Conservation (phyloP, 345 rosid species). For the Chamaenerion angustifolium region DNA sequence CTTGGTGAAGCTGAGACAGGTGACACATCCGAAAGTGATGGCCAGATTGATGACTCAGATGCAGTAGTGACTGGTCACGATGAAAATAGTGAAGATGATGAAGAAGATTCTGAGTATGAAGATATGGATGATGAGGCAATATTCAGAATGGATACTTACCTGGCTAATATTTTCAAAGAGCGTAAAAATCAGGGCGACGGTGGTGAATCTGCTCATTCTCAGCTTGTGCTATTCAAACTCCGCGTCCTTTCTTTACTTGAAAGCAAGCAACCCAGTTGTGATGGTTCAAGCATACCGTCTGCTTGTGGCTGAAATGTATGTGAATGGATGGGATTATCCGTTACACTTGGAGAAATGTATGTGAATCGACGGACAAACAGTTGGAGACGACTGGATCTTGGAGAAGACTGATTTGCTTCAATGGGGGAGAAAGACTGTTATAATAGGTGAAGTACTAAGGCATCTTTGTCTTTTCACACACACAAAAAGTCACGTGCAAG, state of each 20-base stretch:
- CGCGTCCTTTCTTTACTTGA: conserved; percentile 89
- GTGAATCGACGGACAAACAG: too few relatives aligned
- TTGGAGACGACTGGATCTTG: too few relatives aligned
- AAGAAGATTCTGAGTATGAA: conserved; percentile 62
- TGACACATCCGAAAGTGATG: conserved; percentile 64
- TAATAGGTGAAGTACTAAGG: too few relatives aligned
- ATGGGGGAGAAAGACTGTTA: too few relatives aligned
- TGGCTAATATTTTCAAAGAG: conserved; percentile 83
- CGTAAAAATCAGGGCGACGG: conserved; percentile 66
- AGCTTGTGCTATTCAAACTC: conserved; percentile 80
- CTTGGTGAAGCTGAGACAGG: conserved; percentile 51
- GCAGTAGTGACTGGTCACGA: conserved; percentile 34
- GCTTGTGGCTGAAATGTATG: too few relatives aligned
- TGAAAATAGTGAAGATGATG: conserved; percentile 28
- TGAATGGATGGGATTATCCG: too few relatives aligned
- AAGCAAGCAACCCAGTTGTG: too few relatives aligned
- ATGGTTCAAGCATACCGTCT: too few relatives aligned
- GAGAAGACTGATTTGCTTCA: too few relatives aligned
- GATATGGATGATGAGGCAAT: conserved; percentile 97
- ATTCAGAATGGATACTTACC: conserved; percentile 88
- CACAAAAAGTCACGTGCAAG: too few relatives aligned
- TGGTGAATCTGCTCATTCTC: conserved; percentile 83
- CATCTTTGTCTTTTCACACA: too few relatives aligned
- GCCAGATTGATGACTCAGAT: conserved; percentile 71
- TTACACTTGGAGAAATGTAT: too few relatives aligned